Evolutionary conservation across 1,284 basidiomycete genomes (phyloP).

Genomic region (Naganishia sp.): DNA sequence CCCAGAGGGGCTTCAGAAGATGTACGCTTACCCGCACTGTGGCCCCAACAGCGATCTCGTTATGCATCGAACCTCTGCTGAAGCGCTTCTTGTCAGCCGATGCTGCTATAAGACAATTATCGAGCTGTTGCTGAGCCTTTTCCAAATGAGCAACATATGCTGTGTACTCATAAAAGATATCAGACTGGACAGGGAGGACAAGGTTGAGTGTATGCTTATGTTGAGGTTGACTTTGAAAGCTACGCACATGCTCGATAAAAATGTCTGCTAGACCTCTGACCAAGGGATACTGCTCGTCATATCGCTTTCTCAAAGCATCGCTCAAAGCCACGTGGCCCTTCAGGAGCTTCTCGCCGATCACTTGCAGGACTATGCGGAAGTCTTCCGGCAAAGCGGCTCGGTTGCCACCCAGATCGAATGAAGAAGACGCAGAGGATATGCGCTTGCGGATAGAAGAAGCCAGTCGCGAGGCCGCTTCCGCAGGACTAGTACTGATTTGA

Average conservation of each 20-base stretch:
- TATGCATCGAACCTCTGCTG: slow-evolving; percentile 60
- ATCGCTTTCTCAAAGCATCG: slow-evolving; percentile 77
- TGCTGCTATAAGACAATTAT: slow-evolving; percentile 69
- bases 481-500: background rate
- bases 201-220: background rate
- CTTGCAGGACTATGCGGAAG: slow-evolving; percentile 76
- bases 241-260: slow-evolving; percentile 83
- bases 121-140: slow-evolving; percentile 80
- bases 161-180: slow-evolving; percentile 86
- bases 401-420: background rate
- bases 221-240: slow-evolving; percentile 7
- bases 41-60: background rate
- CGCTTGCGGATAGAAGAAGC: slow-evolving; percentile 46
- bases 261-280: slow-evolving; percentile 88
- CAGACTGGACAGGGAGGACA: slow-evolving; percentile 62
- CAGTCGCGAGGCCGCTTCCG: slow-evolving; percentile 46
- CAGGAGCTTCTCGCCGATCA: slow-evolving; percentile 77
- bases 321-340: slow-evolving; percentile 82
- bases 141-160: slow-evolving; percentile 90
- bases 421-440: background rate
- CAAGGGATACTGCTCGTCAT: slow-evolving; percentile 88
- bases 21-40: slow-evolving; percentile 15
- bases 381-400: slow-evolving; percentile 76
- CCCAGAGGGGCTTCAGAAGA: background rate
- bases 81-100: slow-evolving; percentile 70